A percentile compares a stretch with the other conserved stretches of the same genome.
Evolutionary conservation across 352 stramenopile genomes (phyloP).

Genomic region (Thalassiosira sp.): DNA sequence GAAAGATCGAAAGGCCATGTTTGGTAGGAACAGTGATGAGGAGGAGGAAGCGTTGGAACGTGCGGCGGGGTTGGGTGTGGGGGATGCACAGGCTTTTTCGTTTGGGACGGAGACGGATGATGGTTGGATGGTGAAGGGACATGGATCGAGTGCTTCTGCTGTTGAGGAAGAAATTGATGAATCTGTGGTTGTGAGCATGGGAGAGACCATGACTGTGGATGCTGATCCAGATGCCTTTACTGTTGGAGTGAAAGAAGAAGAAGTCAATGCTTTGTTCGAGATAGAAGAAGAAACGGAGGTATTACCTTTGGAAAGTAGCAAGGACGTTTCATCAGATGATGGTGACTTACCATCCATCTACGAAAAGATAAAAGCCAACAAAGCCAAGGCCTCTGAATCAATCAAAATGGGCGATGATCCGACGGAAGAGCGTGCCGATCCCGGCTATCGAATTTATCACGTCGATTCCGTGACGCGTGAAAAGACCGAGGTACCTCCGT

Average conservation of each 20-base stretch:
- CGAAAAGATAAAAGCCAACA: constrained; percentile 75
- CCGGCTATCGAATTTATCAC: constrained; percentile 76
- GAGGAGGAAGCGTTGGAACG: constrained; percentile 69
- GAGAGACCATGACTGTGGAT: constrained; percentile 21
- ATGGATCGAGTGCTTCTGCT: not conserved
- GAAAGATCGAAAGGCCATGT: constrained; percentile 68
- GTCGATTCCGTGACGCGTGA: constrained; percentile 65
- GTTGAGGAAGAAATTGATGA: constrained; percentile 13
- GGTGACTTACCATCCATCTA: constrained; percentile 69
- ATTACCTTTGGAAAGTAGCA: not conserved
- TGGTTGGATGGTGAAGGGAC: constrained; percentile 23
- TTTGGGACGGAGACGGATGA: constrained; percentile 33
- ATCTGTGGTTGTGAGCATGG: not conserved
- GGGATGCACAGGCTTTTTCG: constrained; percentile 63
- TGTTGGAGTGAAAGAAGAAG: constrained; percentile 31
- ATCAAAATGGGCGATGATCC: constrained; percentile 48
- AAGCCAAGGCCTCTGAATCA: constrained; percentile 50
- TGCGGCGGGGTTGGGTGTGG: constrained; percentile 60
- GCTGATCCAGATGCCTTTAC: constrained; percentile 44
- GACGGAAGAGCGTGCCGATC: constrained; percentile 59
- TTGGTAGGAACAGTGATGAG: constrained; percentile 32
- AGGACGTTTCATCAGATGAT: constrained; percentile 13
- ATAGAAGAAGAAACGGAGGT: constrained; percentile 7
- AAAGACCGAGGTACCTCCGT: constrained; percentile 65
- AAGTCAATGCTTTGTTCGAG: not conserved